A percentile compares a stretch with the other conserved stretches of the same genome.
These are phyloP conservation scores for Forsythia suspensa DNA, from an alignment of 257 asterid species.

Conservation along the genomic window DNA sequence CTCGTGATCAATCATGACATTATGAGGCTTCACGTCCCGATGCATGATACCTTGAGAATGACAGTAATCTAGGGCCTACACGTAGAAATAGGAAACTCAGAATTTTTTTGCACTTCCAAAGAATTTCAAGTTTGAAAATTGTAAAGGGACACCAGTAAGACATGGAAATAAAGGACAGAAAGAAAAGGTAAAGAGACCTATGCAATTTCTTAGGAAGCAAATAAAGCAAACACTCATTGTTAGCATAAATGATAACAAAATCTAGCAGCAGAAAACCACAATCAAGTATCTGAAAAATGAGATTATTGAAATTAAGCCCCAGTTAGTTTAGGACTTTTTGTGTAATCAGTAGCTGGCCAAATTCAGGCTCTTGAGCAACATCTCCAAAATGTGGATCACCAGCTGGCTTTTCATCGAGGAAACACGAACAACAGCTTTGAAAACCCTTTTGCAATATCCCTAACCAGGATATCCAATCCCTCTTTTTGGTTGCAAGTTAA, in stretches of 20 bases:
- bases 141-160: neutral
- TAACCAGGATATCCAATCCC: neutral
- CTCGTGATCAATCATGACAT: conserved; percentile 69
- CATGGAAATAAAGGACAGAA: neutral
- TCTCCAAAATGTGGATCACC: neutral
- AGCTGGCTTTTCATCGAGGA: neutral
- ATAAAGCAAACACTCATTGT: neutral
- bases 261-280: neutral
- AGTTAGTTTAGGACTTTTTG: neutral
- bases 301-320: neutral
- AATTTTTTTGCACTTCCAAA: neutral
- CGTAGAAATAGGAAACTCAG: neutral
- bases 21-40: conserved; percentile 71
- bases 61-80: conserved; percentile 63
- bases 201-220: neutral
- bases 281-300: neutral
- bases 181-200: neutral
- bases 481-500: neutral
- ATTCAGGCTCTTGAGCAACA: neutral
- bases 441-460: neutral
- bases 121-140: neutral
- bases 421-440: too few species aligned
- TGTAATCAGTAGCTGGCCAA: neutral
- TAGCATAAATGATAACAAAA: neutral
- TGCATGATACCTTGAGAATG: conserved; percentile 78